Evolutionary conservation across 2,329 filamentous ascomycete species (phyloP), one percentile per base, ranked within the genome.

Genomic region (Plenodomus biglobosus): DNA sequence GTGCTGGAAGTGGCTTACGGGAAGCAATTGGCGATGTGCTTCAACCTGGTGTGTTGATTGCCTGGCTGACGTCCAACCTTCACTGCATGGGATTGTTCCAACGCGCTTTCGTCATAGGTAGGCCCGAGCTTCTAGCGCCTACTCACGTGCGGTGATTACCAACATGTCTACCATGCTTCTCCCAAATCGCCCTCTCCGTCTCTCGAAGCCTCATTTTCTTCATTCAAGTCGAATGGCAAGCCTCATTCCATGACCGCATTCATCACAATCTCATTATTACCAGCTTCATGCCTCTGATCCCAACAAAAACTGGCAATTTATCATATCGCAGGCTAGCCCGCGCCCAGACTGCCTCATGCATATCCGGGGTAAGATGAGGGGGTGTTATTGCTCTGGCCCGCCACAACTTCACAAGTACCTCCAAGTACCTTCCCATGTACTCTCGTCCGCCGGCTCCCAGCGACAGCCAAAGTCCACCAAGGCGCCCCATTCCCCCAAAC

Each of bases 91-190:
- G 13, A 32, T 32, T 7, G 6, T 37, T 20, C 43, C 37, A 41
- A 35, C 47, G 46, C 52, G 52, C 59, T 54, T 61, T 61, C 62
- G 65, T 70, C 61, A 67, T 68, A 53, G 62, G 59, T 68, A 53
- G 62, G 59, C 46, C 61, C 62, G 44, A 62, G 53, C 56, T 58
- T 49, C 48, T 46, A 34, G 44, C 59, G 52, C 52, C 61, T 50
- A 59, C 60, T 69, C 66, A 69, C 62, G 57, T 68, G 66, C 20
- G 18, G 32, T 53, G 51, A 43, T 59, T 61, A 59, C 38, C 36
- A 47, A 40, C 34, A 22, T 8, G 35, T 38, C 19, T 38, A 15
- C 16, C 20, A 40, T 42, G 41, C 19, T 24, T 24, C 27, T 30
- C 22, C 32, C 24, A 34, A 17, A 11, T 34, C 27, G 40, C 19